A percentile compares a stretch with the other conserved stretches of the same genome.
Evolutionary conservation across 352 stramenopile species (phyloP).

Genomic region (Aphanomyces astaci): DNA sequence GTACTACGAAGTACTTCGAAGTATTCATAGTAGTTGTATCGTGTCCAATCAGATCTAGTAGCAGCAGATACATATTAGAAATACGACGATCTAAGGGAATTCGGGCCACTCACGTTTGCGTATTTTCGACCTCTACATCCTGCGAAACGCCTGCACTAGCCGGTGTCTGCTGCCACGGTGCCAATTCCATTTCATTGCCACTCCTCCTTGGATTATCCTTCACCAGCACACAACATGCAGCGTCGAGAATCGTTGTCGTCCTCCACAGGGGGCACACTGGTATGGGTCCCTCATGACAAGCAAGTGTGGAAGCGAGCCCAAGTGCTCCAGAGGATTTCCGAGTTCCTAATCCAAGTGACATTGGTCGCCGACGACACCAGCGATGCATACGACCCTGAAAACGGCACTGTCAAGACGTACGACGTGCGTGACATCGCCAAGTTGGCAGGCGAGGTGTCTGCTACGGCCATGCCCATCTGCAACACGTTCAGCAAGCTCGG

Average conservation of each 20-base stretch:
- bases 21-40: too few species aligned
- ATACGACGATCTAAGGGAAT: not conserved
- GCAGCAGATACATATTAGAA: not conserved
- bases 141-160: too few species aligned
- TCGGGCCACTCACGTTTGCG: not conserved
- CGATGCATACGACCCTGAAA: constrained; percentile 45
- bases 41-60: too few species aligned
- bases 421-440: constrained; percentile 55
- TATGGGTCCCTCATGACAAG: constrained; percentile 71
- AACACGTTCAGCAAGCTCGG: constrained; percentile 47
- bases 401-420: constrained; percentile 51
- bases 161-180: too few species aligned
- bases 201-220: too few species aligned
- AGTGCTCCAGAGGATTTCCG: not conserved
- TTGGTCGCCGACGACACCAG: constrained; percentile 45
- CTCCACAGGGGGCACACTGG: constrained; percentile 41
- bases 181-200: too few species aligned
- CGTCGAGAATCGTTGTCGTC: not conserved
- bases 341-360: constrained; percentile 34
- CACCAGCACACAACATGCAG: constrained; percentile 23
- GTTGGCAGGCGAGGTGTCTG: constrained; percentile 59
- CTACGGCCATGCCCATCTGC: constrained; percentile 74
- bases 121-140: not conserved
- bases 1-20: too few species aligned
- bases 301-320: constrained; percentile 68